Base-by-base conservation (phyloP, 1,284 basidiomycete genomes). In the Sphaerobolus stellatus region DNA sequence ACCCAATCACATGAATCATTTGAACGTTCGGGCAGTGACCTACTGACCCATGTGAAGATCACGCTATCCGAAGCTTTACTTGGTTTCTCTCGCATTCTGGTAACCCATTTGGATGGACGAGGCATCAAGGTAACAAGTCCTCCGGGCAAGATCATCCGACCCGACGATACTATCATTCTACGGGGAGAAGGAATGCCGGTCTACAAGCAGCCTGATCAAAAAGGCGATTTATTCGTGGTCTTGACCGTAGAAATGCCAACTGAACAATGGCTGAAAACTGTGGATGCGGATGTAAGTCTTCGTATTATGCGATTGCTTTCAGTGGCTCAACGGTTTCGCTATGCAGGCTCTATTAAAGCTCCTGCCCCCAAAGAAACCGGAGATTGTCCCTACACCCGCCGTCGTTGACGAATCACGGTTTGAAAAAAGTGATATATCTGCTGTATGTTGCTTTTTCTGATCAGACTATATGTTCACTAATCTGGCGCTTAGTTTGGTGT, bases 11-110 rank as follows among this genome's bases (percentile, higher is more conserved):
- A 98, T 61, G 75, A 83, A 2, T 84, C 87, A 0, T 95, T 98
- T 67, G 84, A 90, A 63, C 84, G 92, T 30, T 84, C 85, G 16
- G 88, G 87, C 30, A 83, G 84, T 59, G 88, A 94, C 64, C 75
- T 94, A 25, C 75, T 92, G 33, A 83, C 89, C 1, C 85, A 80
- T 30, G 83, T 92, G 50, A 83, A 82, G 36, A 86, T 98, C 57
- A 92, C 90, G 1, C 76, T 97, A n/a, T 94, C 93, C 5, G 94
- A 98, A 71, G 90, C 94, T 2, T 78, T 98, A 9, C 80, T 95
- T 45, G 94, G 94, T 16, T 94, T 98, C 71, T 88, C 86, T 51
- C 84, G 94, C 20, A 86, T 96, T 58, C 73, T 95, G 18, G 73
- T 97, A 54, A 90, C 86, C 13, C 94, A 98, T 68, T 78, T 98